phyloP scores from a whole-genome alignment of 73 alveolate genomes.

The Paramecium pentaurelia region DNA sequence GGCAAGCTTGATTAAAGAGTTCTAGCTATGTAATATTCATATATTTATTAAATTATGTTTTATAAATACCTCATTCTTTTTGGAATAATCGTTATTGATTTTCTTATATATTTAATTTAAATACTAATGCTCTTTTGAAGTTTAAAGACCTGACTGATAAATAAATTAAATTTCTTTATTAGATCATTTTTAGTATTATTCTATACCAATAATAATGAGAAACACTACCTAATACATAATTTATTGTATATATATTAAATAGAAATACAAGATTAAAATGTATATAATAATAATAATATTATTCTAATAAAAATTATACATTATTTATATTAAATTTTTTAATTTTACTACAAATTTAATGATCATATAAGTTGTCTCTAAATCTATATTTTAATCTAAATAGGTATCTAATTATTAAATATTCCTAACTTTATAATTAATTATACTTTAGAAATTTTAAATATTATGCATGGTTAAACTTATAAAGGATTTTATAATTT shows the following conservation, averaged over 20 bases:
- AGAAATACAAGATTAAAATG: neutral
- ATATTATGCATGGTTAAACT: no score
- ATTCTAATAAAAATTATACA: no score
- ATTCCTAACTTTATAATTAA: no score
- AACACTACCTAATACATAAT: neutral
- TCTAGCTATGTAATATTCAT: neutral
- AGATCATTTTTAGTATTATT: no score
- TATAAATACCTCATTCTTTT: neutral
- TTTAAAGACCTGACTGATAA: neutral
- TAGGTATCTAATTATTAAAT: no score
- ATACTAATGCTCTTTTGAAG: neutral
- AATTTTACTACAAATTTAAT: neutral
- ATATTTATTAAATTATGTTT: neutral
- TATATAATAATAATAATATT: no score
- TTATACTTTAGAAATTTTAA: neutral
- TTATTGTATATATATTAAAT: neutral
- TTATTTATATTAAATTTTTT: no score
- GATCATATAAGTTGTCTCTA: neutral
- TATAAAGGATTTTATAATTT: no score
- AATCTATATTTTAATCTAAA: no score
- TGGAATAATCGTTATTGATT: neutral
- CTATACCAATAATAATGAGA: neutral
- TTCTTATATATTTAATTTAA: neutral
- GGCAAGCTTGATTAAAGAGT: slow-evolving; percentile 26
- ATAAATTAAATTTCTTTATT: neutral